Evolutionary conservation across 768 basidiomycete genomes (phyloP).

Genomic region (Dioszegia aurantiaca): DNA sequence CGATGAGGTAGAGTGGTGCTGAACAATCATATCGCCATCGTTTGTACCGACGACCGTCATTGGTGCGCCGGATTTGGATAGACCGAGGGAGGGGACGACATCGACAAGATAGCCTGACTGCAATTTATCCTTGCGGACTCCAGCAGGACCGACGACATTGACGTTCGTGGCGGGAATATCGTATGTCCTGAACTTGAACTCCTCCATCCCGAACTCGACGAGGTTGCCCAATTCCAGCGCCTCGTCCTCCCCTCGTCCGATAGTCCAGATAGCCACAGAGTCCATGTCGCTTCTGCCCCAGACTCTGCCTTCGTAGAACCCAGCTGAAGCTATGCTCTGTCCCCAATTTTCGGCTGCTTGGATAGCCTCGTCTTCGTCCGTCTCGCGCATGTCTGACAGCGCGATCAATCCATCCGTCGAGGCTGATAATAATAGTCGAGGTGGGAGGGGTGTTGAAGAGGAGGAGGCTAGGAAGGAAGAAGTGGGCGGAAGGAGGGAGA

Average conservation of each 20-base stretch:
- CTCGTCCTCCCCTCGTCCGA: constrained; percentile 32
- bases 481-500: constrained; percentile 59
- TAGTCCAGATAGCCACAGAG: constrained; percentile 78
- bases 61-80: constrained; percentile 35
- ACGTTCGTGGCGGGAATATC: background rate
- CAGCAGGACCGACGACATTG: constrained; percentile 5
- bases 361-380: constrained; percentile 83
- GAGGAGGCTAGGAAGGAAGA: constrained; percentile 35
- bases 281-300: constrained; percentile 97
- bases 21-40: constrained; percentile 50
- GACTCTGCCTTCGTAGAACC: constrained; percentile 59
- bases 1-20: constrained; percentile 28
- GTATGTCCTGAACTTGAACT: constrained; percentile 37
- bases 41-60: constrained; percentile 48
- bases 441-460: constrained; percentile 36
- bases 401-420: constrained; percentile 82
- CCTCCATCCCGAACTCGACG: constrained; percentile 29
- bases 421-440: constrained; percentile 66
- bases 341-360: constrained; percentile 81
- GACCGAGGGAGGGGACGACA: constrained; percentile 43
- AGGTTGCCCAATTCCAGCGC: constrained; percentile 29
- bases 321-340: constrained; percentile 72
- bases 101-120: constrained; percentile 47
- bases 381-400: constrained; percentile 56
- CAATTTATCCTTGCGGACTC: constrained; percentile 23